phyloP scores from a whole-genome alignment of 2,329 filamentous ascomycete species.

The Colletotrichum sansevieriae region DNA sequence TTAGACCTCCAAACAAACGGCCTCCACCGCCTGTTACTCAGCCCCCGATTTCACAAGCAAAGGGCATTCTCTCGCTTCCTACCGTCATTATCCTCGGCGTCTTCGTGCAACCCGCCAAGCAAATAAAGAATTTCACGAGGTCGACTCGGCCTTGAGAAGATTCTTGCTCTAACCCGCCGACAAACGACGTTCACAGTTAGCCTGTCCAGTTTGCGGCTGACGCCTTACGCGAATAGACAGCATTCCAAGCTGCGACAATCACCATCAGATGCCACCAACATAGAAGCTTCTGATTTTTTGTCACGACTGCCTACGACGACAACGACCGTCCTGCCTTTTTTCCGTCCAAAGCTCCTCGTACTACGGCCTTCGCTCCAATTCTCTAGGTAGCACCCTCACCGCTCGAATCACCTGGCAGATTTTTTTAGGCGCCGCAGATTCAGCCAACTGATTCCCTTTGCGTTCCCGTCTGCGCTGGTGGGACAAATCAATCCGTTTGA shows the following conservation, averaged over 20 bases:
- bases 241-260: neutral
- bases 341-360: slow-evolving; percentile 5
- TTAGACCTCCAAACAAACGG: slow-evolving; percentile 38
- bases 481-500: neutral
- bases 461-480: neutral
- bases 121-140: slow-evolving; percentile 7
- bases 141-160: neutral
- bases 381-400: slow-evolving; percentile 11
- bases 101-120: slow-evolving; percentile 35
- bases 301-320: slow-evolving; percentile 39
- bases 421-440: slow-evolving; percentile 4
- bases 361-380: neutral
- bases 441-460: slow-evolving; percentile 4
- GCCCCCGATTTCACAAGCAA: slow-evolving; percentile 30
- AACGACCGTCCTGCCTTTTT: slow-evolving; percentile 37
- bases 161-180: slow-evolving; percentile 10
- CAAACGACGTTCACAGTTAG: slow-evolving; percentile 7
- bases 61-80: slow-evolving; percentile 40
- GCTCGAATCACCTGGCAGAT: slow-evolving; percentile 3
- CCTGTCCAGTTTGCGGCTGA: neutral
- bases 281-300: slow-evolving; percentile 23
- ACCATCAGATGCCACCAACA: slow-evolving; percentile 24
- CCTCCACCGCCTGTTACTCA: slow-evolving; percentile 39
- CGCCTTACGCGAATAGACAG: slow-evolving; percentile 1
- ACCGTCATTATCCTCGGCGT: slow-evolving; percentile 37